phyloP scores from a whole-genome alignment of 148 eudicot species.

The Chenopodium quinoa region DNA sequence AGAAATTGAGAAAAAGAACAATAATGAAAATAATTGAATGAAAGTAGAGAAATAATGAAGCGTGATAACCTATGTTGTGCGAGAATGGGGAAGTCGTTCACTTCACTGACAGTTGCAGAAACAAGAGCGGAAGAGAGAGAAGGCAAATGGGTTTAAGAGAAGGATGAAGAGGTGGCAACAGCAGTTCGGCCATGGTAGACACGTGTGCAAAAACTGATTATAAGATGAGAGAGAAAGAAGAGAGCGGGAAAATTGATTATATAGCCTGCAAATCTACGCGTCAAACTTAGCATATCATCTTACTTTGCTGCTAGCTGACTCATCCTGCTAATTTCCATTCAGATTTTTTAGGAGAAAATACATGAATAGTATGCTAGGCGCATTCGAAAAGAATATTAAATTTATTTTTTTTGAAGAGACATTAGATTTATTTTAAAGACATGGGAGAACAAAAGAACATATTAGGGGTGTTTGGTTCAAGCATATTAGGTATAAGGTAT shows the following conservation, averaged over 20 bases:
- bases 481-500: no score
- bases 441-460: no score
- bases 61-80: conserved; percentile 13
- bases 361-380: no score
- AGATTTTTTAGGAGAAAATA: no score
- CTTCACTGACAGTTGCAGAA: conserved; percentile 20
- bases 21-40: not conserved
- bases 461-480: no score
- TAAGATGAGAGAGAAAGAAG: not conserved
- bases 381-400: no score
- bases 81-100: not conserved
- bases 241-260: no score
- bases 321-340: no score
- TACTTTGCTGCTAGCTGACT: no score
- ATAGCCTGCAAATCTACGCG: not conserved
- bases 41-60: not conserved
- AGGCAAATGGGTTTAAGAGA: not conserved
- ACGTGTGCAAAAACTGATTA: not conserved
- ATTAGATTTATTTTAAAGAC: no score
- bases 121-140: conserved; percentile 5
- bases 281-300: not conserved
- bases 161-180: conserved; percentile 14
- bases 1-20: not conserved
- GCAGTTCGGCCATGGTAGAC: conserved; percentile 16
- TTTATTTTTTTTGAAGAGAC: no score